Evolutionary conservation across 2,329 filamentous ascomycete genomes (phyloP).

Genomic region (Didymella keratinophila): DNA sequence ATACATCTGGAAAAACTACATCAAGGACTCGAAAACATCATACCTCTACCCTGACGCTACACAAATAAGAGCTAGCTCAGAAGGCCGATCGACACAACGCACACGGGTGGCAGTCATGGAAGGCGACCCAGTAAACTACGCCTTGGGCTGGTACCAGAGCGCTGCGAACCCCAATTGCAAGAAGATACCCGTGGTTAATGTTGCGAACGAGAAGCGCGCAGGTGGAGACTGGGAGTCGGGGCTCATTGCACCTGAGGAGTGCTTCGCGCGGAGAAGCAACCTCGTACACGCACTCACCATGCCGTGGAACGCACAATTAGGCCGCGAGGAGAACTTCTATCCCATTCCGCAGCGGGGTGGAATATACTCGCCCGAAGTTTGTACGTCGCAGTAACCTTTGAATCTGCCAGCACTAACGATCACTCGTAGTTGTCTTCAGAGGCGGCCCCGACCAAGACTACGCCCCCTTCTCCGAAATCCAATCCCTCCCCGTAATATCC

Average conservation of each 20-base stretch:
- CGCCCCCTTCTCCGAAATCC: constrained; percentile 55
- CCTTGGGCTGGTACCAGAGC: constrained; percentile 65
- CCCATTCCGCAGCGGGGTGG: constrained; percentile 75
- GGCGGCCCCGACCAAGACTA: constrained; percentile 64
- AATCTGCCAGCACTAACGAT: not conserved
- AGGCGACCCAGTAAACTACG: constrained; percentile 59
- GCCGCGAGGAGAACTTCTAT: constrained; percentile 63
- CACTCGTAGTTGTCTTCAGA: constrained; percentile 70
- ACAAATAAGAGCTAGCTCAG: constrained; percentile 55
- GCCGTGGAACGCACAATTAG: constrained; percentile 57
- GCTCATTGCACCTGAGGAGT: constrained; percentile 72
- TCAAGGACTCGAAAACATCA: constrained; percentile 65
- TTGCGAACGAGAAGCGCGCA: constrained; percentile 77
- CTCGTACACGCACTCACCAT: constrained; percentile 72
- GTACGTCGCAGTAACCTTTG: constrained; percentile 51
- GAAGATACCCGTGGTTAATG: constrained; percentile 71
- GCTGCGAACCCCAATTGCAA: constrained; percentile 38
- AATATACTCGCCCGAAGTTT: constrained; percentile 73
- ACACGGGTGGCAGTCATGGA: constrained; percentile 56
- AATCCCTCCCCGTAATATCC: constrained; percentile 73
- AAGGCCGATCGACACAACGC: constrained; percentile 53
- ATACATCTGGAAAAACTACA: constrained; percentile 65
- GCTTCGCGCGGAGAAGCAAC: constrained; percentile 76
- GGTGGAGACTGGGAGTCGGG: constrained; percentile 82
- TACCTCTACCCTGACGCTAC: constrained; percentile 60